A percentile compares a stretch with the other conserved stretches of the same genome.
phyloP scores from a whole-genome alignment of 805 yeast species.

The Candida rishiriensis region DNA sequence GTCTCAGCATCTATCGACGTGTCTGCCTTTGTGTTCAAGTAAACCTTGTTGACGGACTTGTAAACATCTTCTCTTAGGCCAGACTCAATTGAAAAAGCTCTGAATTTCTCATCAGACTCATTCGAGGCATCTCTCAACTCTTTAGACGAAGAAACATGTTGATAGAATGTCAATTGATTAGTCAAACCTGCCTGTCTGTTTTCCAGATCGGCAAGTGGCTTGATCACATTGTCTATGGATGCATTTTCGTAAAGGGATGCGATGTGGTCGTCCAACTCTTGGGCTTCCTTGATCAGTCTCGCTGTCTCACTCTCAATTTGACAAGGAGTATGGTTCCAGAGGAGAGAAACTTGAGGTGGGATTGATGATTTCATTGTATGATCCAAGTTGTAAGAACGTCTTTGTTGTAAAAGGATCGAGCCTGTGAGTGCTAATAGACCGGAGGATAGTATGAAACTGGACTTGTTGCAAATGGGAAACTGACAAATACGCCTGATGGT shows the following conservation, averaged over 20 bases:
- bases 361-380: constrained; percentile 1
- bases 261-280: constrained; percentile 46
- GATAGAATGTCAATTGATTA: constrained; percentile 61
- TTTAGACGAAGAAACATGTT: constrained; percentile 63
- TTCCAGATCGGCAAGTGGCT: constrained; percentile 47
- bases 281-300: constrained; percentile 39
- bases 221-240: constrained; percentile 51
- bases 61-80: constrained; percentile 64
- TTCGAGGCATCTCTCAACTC: constrained; percentile 69
- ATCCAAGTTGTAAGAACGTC: background rate
- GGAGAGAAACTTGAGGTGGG: constrained; percentile 40
- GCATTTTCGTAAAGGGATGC: constrained; percentile 44
- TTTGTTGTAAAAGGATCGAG: constrained; percentile 1
- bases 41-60: constrained; percentile 50
- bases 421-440: background rate
- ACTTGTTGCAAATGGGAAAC: background rate
- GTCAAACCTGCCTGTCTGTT: constrained; percentile 42
- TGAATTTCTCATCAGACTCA: constrained; percentile 53
- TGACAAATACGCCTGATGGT: background rate
- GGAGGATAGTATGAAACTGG: background rate
- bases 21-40: constrained; percentile 33
- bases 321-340: constrained; percentile 59
- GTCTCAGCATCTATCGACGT: constrained; percentile 46
- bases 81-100: constrained; percentile 58
- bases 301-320: constrained; percentile 41